These are phyloP conservation scores for Aspergillus flavus DNA, from an alignment of 2,329 filamentous ascomycete species.

Conservation along the genomic window DNA sequence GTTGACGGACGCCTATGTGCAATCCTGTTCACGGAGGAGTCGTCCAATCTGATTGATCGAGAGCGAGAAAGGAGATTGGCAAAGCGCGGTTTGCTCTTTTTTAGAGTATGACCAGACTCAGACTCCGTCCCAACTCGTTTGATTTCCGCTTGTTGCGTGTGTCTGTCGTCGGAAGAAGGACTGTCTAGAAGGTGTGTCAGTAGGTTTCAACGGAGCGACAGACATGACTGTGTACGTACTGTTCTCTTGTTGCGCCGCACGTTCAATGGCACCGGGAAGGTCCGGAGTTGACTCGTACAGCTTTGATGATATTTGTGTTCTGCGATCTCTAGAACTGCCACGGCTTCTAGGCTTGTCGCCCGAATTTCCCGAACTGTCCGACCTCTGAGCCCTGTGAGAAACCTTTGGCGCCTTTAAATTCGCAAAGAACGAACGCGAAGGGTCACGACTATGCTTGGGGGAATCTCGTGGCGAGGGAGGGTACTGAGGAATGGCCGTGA, in stretches of 20 bases:
- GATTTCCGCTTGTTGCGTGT: conserved; percentile 22
- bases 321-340: conserved; percentile 48
- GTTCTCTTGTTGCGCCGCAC: conserved; percentile 30
- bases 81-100: conserved; percentile 49
- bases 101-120: conserved; percentile 32
- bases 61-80: conserved; percentile 48
- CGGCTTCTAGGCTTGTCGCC: conserved; percentile 44
- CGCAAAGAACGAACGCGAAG: conserved; percentile 50
- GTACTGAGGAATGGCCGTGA: conserved; percentile 50
- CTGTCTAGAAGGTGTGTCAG: conserved; percentile 21
- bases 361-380: conserved; percentile 42
- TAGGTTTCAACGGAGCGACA: background rate
- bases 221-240: conserved; percentile 22
- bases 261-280: conserved; percentile 36
- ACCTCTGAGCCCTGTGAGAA: conserved; percentile 44
- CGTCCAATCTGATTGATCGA: conserved; percentile 48
- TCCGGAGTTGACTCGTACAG: conserved; percentile 47
- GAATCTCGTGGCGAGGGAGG: conserved; percentile 46
- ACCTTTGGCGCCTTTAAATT: conserved; percentile 51
- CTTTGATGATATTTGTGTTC: conserved; percentile 36
- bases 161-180: conserved; percentile 24
- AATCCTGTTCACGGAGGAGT: conserved; percentile 36
- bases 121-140: conserved; percentile 32
- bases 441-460: conserved; percentile 46
- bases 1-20: conserved; percentile 42